A percentile compares a stretch with the other conserved stretches of the same genome.
These are phyloP conservation scores for Pythium rhizo-oryzae DNA, from an alignment of 352 stramenopile species.

Conservation along the genomic window DNA sequence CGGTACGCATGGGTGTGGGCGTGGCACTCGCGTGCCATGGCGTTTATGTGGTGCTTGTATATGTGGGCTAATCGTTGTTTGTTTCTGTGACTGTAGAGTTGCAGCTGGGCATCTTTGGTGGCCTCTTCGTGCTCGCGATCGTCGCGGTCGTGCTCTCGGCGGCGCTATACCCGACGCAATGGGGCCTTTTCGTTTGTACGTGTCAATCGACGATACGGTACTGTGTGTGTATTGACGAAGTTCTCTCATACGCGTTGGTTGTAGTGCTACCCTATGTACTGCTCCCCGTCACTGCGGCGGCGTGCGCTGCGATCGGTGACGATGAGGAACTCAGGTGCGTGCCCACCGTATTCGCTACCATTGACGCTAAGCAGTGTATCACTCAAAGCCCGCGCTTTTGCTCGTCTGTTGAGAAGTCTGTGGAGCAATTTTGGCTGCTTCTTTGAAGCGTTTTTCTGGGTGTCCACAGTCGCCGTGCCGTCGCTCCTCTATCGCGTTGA, in stretches of 20 bases:
- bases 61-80: slow-evolving; percentile 1
- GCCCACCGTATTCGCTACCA: too few species aligned
- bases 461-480: slow-evolving; percentile 60
- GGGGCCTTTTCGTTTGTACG: slow-evolving; percentile 70
- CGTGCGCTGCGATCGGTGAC: slow-evolving; percentile 51
- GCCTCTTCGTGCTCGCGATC: slow-evolving; percentile 60
- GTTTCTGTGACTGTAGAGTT: slow-evolving; percentile 33
- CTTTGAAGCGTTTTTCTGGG: slow-evolving; percentile 75
- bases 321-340: slow-evolving; percentile 52
- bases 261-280: slow-evolving; percentile 69
- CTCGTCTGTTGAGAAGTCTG: too few species aligned
- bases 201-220: neutral
- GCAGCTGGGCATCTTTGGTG: slow-evolving; percentile 42
- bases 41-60: too few species aligned
- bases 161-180: slow-evolving; percentile 59
- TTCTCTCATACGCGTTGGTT: too few species aligned
- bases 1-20: neutral
- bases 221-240: too few species aligned
- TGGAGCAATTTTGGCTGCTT: slow-evolving; percentile 76
- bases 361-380: too few species aligned
- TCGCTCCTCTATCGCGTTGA: slow-evolving; percentile 68
- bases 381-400: too few species aligned
- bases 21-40: too few species aligned
- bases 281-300: slow-evolving; percentile 60
- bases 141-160: slow-evolving; percentile 60